Evolutionary conservation across 1,284 basidiomycete species (phyloP).

Genomic region (Cutaneotrichosporon cavernicola): DNA sequence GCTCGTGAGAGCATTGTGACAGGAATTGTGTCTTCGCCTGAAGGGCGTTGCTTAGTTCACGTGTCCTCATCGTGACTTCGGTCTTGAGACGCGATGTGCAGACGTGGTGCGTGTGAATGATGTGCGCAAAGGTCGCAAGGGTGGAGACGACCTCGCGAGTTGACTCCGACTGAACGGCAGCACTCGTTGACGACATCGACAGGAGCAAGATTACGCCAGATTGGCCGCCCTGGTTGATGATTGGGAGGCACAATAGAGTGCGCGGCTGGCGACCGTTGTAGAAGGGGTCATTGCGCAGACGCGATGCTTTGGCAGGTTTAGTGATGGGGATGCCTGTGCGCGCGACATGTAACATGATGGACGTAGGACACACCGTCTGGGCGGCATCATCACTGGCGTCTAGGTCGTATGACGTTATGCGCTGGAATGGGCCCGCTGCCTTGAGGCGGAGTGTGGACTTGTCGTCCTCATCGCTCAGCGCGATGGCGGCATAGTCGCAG

Average conservation of each 20-base stretch:
- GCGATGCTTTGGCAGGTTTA: constrained; percentile 18
- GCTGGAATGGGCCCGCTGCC: constrained; percentile 37
- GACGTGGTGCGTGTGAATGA: constrained; percentile 35
- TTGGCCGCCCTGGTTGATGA: constrained; percentile 37
- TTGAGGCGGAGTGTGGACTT: constrained; percentile 30
- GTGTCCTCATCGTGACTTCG: constrained; percentile 37
- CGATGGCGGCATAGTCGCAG: constrained; percentile 45
- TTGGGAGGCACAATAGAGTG: constrained; percentile 38
- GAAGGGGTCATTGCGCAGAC: constrained; percentile 37
- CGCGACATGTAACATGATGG: constrained; percentile 41
- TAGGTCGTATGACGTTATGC: constrained; percentile 36
- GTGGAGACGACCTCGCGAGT: constrained; percentile 32
- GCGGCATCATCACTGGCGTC: constrained; percentile 29
- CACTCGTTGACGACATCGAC: constrained; percentile 28
- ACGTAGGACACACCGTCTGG: constrained; percentile 31
- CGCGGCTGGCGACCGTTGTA: constrained; percentile 33
- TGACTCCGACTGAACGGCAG: constrained; percentile 28
- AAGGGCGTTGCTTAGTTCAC: constrained; percentile 36
- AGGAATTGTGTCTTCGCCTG: constrained; percentile 44
- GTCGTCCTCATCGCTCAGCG: constrained; percentile 32
- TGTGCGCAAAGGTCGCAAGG: constrained; percentile 41
- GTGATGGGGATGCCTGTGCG: constrained; percentile 36
- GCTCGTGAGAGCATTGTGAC: constrained; percentile 53
- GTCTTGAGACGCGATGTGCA: constrained; percentile 36
- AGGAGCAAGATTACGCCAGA: constrained; percentile 40